Percentiles rank a stretch among this genome's conserved stretches.
These are phyloP conservation scores for Takakia lepidozioides DNA, from an alignment of 225 moss, liverwort and hornwort species.

Conservation along the genomic window DNA sequence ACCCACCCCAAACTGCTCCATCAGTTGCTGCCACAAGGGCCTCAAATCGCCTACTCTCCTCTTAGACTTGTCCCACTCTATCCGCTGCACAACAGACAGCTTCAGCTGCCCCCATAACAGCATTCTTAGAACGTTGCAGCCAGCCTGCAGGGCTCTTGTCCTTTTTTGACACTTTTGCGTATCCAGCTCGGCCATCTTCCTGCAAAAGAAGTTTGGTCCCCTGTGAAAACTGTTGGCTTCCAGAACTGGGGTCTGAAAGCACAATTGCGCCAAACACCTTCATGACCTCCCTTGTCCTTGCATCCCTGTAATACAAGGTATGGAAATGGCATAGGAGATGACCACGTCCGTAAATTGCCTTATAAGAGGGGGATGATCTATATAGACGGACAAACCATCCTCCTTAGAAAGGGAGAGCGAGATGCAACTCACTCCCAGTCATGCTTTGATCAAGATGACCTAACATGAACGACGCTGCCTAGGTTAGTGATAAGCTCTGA, in stretches of 20 bases:
- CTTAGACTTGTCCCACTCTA: slow-evolving; percentile 48
- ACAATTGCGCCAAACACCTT: slow-evolving; percentile 52
- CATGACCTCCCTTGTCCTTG: slow-evolving; percentile 62
- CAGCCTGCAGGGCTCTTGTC: slow-evolving; percentile 72
- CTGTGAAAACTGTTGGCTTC: slow-evolving; percentile 28
- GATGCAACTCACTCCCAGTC: too few relatives aligned
- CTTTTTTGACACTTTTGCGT: slow-evolving; percentile 55
- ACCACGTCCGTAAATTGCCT: not conserved
- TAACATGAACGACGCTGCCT: too few relatives aligned
- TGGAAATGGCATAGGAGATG: not conserved
- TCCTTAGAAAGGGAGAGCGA: too few relatives aligned
- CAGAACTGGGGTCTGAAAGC: slow-evolving; percentile 34
- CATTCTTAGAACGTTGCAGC: slow-evolving; percentile 87
- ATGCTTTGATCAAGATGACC: too few relatives aligned
- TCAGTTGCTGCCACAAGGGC: slow-evolving; percentile 66
- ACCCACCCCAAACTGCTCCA: slow-evolving; percentile 95
- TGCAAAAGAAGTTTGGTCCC: slow-evolving; percentile 36
- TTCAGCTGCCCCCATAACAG: slow-evolving; percentile 55
- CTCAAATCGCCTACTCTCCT: slow-evolving; percentile 72
- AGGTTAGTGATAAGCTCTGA: too few relatives aligned
- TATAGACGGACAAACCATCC: too few relatives aligned
- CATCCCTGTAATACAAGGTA: slow-evolving; percentile 61
- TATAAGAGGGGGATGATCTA: not conserved
- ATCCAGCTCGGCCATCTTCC: too few relatives aligned
- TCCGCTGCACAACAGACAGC: slow-evolving; percentile 86